Base-by-base conservation (phyloP, 768 basidiomycete genomes). In the Leccinum pellstonianum region DNA sequence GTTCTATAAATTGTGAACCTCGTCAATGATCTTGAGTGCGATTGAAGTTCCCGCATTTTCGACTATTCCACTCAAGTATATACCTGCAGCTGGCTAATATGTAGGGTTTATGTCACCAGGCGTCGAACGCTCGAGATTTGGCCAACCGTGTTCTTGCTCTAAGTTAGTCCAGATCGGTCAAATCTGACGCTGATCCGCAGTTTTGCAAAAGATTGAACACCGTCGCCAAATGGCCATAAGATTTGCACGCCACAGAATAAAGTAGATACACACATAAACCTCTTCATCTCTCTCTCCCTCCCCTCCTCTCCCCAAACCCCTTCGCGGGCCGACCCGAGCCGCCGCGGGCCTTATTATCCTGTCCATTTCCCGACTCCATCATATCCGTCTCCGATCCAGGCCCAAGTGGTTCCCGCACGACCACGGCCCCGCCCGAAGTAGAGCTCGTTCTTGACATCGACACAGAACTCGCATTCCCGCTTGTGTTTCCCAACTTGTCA, bases 321-420 rank as follows among this genome's bases (percentile, higher is more conserved):
- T 59, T 73, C 12, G 56, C 61, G 29, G 65, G 62, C 29, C 50
- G 51, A 35, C 21, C 60, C 31, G 25, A 47, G 0, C 38, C 38
- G 7, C 43, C 35, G 10, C 43, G 46, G 14, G 10, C 27, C 25
- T 53, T 56, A 3, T 53, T 56, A 3, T 64, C 58, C 35, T 59
- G 59, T 5, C 49, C 51, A 41, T 41, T 41, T 41, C 41, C 41
- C 2, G 17, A 14, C 8, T 63, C 67, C 2, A 35, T 6, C 41
- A n/a, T n/a, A 38, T 49, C 65, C 2, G 41, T 17, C 43, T 64
- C 64, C 2, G 55, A 56, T 11, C 49, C 31, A 17, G 76, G 77
- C 0, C 77, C 77, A 15, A 70, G 61, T 27, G 77, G 76, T 55
- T 76, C 69, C 3, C 77, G 74, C 48, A 72, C 52, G 23, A 73